Base-by-base conservation (phyloP, 2,329 filamentous ascomycete species). In the Penicillium sp. region DNA sequence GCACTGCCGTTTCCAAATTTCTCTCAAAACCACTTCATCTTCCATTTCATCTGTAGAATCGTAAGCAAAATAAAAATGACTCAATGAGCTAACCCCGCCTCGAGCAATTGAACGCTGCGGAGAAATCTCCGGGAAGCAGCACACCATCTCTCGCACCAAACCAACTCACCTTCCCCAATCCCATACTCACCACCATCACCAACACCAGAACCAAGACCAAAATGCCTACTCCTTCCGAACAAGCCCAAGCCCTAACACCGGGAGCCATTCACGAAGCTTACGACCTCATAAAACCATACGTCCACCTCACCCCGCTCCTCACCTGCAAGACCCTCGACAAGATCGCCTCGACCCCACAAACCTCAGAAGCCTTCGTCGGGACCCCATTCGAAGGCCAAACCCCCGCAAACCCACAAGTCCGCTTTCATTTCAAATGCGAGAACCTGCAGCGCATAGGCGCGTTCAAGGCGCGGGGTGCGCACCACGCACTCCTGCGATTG, bases 341-440 rank as follows among this genome's bases (percentile, higher is more conserved):
- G 13, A 80, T 97, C 60, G 92, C 92, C 16, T 96, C 90, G 2
- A 88, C 85, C 23, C 85, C 89, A 8, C 87, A 89, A 62, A 73
- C 81, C 0, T 53, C 76, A 2, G 78, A 80, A 4, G 80, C 83
- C 4, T 78, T 89, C 0, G 67, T 73, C 45, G 83, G 80, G 14
- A 88, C 87, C 4, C 75, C 78, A 62, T 87, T 82, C 78, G 80
- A 83, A 64, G 83, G 82, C 6, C 77, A 81, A 39, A 69, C 71
- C n/a, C 82, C 87, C 0, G 85, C 89, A 1, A 78, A 72, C 4
- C 92, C 92, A 0, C 84, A 78, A 50, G 78, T 96, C 39, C 81
- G 86, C 13, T 81, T 98, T 52, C 95, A 91, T 80, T 96, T 98
- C 84, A 98, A 98, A 79, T 96, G 92, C 75, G 93, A 98, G 80